Conservation (phyloP, 257 asterid species). For the Fraxinus excelsior region DNA sequence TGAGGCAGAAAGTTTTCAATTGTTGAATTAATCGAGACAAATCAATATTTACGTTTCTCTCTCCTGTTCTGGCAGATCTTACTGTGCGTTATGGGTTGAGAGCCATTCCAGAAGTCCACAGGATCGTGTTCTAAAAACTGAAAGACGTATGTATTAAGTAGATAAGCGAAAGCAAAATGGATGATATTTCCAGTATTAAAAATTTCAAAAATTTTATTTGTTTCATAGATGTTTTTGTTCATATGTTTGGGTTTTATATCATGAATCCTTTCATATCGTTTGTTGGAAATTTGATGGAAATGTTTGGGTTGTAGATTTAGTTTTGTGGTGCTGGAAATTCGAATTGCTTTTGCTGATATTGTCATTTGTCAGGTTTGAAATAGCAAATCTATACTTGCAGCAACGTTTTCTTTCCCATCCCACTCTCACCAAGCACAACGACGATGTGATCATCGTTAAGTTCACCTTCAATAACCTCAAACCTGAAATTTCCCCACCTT, state of each 20-base stretch:
- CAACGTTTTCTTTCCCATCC: slow-evolving; percentile 98
- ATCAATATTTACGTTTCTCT: neutral
- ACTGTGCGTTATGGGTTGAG: neutral
- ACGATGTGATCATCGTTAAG: slow-evolving; percentile 95
- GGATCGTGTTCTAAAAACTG: no score
- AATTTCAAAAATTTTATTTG: neutral
- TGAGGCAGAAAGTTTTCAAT: no score
- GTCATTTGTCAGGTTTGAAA: no score
- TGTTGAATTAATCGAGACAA: neutral
- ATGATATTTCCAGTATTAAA: no score
- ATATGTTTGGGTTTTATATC: no score
- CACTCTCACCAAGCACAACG: slow-evolving; percentile 99
- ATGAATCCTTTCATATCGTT: no score
- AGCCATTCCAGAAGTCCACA: neutral
- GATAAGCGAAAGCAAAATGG: no score
- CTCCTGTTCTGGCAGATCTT: neutral
- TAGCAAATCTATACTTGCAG: slow-evolving; percentile 27
- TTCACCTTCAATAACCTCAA: slow-evolving; percentile 86
- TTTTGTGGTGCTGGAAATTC: no score
- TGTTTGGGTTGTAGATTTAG: neutral
- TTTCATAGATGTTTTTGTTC: neutral
- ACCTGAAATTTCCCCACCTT: neutral
- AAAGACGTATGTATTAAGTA: no score
- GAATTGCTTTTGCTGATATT: no score
- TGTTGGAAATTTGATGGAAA: no score